Evolutionary conservation across 23 red algal species (phyloP), one percentile per base, ranked within the genome.

Genomic region (Cyanidioschyzon merolae): DNA sequence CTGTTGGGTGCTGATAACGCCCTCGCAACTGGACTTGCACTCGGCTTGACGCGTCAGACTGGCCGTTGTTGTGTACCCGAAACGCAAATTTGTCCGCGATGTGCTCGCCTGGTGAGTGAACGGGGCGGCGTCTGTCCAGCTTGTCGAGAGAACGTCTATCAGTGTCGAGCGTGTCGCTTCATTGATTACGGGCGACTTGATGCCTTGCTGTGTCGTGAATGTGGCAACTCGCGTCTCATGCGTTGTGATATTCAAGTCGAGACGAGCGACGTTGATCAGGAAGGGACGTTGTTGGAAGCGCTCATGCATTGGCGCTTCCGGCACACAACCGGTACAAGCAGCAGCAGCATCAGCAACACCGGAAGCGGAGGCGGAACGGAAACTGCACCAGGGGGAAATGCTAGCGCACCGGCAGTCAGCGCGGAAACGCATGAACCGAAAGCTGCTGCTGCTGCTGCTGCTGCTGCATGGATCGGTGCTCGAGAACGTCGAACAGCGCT

Each of bases 111-210:
- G 0, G 83, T 87, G 39, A 84, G 67, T 54, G 84, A 94, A 59
- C 77, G 90, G 25, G 76, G 84, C 34, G 90, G 90, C 17, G 84
- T 94, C 26, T 94, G 90, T 79, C 59, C 79, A 39, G 84, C 80
- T 68, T 94, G 90, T 57, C 80, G 84, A 40, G 90, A 94, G 59
- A 94, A 94, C 68, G 90, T 84, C 16, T 88, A 94, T 75, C 90
- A 94, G 76, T 94, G 90, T 71, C 90, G 90, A 3, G 84, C 84
- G 59, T 94, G 90, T 41, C 90, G 90, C 37, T 88, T 88, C 77
- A 94, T 94, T 26, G 84, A 94, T 41, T 94, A 88, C 83, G 90
- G 87, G 75, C 80, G 87, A 39, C 51, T 94, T 35, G 84, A 94
- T 75, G 90, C 84, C 2, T 85, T 94, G 35, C 58, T 94, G 39